Base-by-base conservation (phyloP, 1,284 basidiomycete species). In the Melampsora medusae region DNA sequence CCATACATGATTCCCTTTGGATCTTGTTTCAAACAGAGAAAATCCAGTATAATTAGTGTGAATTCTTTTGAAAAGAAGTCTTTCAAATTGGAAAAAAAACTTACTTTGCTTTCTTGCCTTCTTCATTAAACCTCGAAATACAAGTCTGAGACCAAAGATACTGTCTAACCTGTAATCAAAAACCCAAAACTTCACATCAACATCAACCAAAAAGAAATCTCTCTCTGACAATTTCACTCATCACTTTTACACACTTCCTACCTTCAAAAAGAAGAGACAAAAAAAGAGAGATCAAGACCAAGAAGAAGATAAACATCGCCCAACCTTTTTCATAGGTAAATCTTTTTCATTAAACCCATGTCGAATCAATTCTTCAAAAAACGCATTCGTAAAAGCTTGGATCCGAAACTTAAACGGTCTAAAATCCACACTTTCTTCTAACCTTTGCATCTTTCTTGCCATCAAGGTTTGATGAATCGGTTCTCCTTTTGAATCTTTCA, bases 1-100 rank as follows among this genome's bases (percentile, higher is more conserved):
- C 97, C 97, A 99, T 79, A 99, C 97, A 82, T 99, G 96, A 84
- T 99, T 99, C 69, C 97, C 97, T 86, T 98, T 98, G 70, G 93
- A 96, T 77, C 79, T 69, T 35, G 35, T 35, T 35, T 9, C 5
- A 5, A 42, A 33, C 46, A 2, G 19, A 49, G 33, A 12, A 49
- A 19, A 9, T 16, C 9, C 9, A 61, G 28, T 4, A 65, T 1
- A 4, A 19, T 65, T 38, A 16, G 14, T 17, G 5, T 31, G 31
- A 35, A n/a, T 65, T 65, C 17, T 7, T 19, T 53, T 53, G 4
- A 3, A 5, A 19, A n/a, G 33, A 12, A 14, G 35, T 3, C 35
- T 35, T 35, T 35, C 35, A n/a, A n/a, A n/a, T n/a, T n/a, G n/a
- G n/a, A n/a, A n/a, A n/a, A n/a, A 35, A 38, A 35, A 74, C 65